Conservation (phyloP, 768 basidiomycete species). For the Termitomyces sp. region DNA sequence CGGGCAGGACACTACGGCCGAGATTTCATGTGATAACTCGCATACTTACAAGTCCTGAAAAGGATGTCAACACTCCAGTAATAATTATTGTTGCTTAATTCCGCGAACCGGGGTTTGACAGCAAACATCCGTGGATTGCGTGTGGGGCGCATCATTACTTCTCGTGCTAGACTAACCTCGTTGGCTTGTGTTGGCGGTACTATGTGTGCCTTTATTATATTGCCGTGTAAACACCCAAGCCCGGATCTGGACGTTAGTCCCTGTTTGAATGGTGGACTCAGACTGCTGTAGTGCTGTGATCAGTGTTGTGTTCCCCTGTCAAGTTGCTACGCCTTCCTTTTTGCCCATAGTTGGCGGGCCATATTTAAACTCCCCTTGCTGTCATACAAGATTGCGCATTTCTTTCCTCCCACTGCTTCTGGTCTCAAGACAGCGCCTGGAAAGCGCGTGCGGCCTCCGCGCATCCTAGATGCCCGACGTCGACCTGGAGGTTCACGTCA, state of each 20-base stretch:
- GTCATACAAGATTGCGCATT: background rate
- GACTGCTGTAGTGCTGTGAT: conserved; percentile 6
- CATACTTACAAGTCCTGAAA: background rate
- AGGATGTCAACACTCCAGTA: background rate
- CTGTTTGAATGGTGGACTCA: conserved; percentile 1
- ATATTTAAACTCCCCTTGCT: conserved; percentile 3
- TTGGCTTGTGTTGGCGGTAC: background rate
- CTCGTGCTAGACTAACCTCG: background rate
- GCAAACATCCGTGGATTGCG: background rate
- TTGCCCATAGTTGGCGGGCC: background rate
- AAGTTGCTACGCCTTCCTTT: background rate
- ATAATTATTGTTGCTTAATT: background rate
- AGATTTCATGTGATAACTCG: conserved; percentile 1
- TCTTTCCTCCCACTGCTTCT: background rate
- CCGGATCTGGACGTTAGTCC: background rate
- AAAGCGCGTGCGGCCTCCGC: background rate
- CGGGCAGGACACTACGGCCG: background rate
- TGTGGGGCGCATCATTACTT: background rate
- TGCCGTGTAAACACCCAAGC: background rate
- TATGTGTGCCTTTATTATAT: background rate
- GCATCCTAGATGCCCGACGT: conserved; percentile 9
- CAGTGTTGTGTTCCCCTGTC: background rate
- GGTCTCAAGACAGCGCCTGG: background rate
- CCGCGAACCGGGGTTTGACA: background rate
- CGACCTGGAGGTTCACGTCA: conserved; percentile 13